Percentiles rank a stretch among this genome's conserved stretches.
Evolutionary conservation across 495 filamentous ascomycete species (phyloP).

Genomic region (Oidiodendron maius): DNA sequence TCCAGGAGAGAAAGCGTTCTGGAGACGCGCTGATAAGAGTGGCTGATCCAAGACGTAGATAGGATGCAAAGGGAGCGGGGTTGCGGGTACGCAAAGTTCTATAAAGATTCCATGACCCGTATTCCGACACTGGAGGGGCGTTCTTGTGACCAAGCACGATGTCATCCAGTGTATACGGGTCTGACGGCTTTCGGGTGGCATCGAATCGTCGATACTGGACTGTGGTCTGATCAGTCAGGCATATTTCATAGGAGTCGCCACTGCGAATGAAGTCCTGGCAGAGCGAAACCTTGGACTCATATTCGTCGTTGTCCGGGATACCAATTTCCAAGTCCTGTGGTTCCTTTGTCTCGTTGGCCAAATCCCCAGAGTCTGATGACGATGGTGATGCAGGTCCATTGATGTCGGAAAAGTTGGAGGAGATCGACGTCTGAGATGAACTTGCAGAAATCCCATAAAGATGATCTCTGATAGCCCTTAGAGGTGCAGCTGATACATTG

Average conservation of each 20-base stretch:
- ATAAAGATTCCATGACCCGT: conserved; percentile 62
- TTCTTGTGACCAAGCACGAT: neutral
- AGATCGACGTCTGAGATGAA: neutral
- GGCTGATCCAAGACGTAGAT: conserved; percentile 59
- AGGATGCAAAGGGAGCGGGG: conserved; percentile 83
- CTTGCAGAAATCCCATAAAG: neutral
- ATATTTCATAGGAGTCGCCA: conserved; percentile 91
- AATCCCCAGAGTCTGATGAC: neutral
- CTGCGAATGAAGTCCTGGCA: conserved; percentile 68
- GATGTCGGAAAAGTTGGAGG: neutral
- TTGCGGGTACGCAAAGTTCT: conserved; percentile 63
- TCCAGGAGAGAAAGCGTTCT: conserved; percentile 81
- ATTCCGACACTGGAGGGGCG: conserved; percentile 17
- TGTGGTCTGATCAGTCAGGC: conserved; percentile 70
- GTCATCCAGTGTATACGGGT: neutral
- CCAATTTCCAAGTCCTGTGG: neutral
- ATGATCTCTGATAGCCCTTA: neutral
- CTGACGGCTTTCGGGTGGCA: neutral
- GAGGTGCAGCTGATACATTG: neutral
- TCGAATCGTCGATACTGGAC: conserved; percentile 28
- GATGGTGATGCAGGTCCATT: neutral
- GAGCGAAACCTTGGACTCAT: conserved; percentile 55
- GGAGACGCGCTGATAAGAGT: conserved; percentile 83
- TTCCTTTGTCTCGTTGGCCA: neutral
- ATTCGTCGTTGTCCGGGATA: conserved; percentile 45